Conservation (phyloP, 805 yeast genomes). For the Schwanniomyces yamadae region DNA sequence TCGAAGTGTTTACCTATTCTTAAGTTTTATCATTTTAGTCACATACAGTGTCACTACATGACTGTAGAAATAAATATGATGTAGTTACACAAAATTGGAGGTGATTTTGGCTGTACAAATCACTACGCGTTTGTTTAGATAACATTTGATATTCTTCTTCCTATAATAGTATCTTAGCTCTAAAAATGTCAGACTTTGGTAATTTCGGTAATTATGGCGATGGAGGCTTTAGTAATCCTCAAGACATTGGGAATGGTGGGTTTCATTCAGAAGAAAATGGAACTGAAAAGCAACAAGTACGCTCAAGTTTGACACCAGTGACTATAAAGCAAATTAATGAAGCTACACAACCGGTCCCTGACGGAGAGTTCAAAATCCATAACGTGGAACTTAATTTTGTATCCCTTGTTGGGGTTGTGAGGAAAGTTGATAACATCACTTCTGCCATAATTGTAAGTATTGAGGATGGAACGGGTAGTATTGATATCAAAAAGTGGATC, state of each 20-base stretch:
- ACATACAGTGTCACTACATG: no score
- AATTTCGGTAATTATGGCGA: slow-evolving; percentile 16
- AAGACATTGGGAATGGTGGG: slow-evolving; percentile 19
- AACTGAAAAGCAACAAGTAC: slow-evolving; percentile 24
- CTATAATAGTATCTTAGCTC: no score
- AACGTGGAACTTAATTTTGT: slow-evolving; percentile 63
- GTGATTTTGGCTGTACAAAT: no score
- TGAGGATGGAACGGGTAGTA: slow-evolving; percentile 75
- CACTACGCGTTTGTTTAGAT: no score
- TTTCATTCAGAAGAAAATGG: slow-evolving; percentile 17
- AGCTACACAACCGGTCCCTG: slow-evolving; percentile 60
- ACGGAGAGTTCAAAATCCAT: slow-evolving; percentile 61
- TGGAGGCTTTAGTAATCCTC: slow-evolving; percentile 21
- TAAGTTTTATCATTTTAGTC: no score
- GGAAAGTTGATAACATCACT: slow-evolving; percentile 60
- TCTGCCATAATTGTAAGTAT: slow-evolving; percentile 55
- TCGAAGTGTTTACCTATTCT: no score
- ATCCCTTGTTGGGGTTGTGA: slow-evolving; percentile 65
- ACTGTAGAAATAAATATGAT: no score
- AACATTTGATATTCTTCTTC: no score
- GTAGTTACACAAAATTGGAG: no score
- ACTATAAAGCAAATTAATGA: slow-evolving; percentile 72
- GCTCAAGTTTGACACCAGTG: slow-evolving; percentile 51
- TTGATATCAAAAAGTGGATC: slow-evolving; percentile 65
- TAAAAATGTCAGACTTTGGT: slow-evolving; percentile 10